These are phyloP conservation scores for Hypoxylon sp. DNA, from an alignment of 2,329 filamentous ascomycete genomes.

Conservation along the genomic window DNA sequence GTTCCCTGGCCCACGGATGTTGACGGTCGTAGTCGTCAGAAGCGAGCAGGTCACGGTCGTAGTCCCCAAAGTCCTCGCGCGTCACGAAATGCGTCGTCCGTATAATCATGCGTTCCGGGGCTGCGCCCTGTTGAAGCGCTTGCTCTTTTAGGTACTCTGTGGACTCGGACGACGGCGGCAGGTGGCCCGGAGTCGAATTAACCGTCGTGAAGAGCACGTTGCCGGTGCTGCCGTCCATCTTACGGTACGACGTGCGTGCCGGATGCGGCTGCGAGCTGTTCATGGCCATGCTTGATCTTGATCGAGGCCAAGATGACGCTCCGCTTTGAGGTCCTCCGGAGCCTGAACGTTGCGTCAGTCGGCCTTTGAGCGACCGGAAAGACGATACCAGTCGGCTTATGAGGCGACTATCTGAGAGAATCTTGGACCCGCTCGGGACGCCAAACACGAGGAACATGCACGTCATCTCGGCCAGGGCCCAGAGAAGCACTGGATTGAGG, in stretches of 20 bases:
- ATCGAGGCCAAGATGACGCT: slow-evolving; percentile 13
- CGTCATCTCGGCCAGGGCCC: slow-evolving; percentile 27
- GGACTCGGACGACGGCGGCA: slow-evolving; percentile 17
- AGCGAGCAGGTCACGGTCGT: slow-evolving; percentile 7
- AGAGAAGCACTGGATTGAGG: slow-evolving; percentile 15
- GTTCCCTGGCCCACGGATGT: slow-evolving; percentile 32
- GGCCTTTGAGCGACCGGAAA: slow-evolving; percentile 5
- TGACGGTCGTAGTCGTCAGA: slow-evolving; percentile 25
- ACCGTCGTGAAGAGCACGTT: slow-evolving; percentile 24
- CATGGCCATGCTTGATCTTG: slow-evolving; percentile 10
- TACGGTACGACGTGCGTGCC: slow-evolving; percentile 23
- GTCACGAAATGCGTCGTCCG: slow-evolving; percentile 30
- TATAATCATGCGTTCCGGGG: slow-evolving; percentile 22
- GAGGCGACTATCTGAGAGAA: slow-evolving; percentile 12
- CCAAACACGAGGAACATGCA: slow-evolving; percentile 32
- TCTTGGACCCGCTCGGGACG: slow-evolving; percentile 20
- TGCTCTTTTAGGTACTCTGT: slow-evolving; percentile 24
- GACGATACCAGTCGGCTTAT: slow-evolving; percentile 13
- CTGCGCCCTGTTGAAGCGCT: not conserved
- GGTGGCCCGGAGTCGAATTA: slow-evolving; percentile 1
- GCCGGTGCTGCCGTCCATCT: slow-evolving; percentile 12
- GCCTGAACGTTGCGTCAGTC: slow-evolving; percentile 1
- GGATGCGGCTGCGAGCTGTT: slow-evolving; percentile 12
- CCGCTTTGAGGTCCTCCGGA: not conserved
- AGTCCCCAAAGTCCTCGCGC: slow-evolving; percentile 21